These are phyloP conservation scores for Datisca glomerata DNA, from an alignment of 306 rosid genomes.

Conservation along the genomic window DNA sequence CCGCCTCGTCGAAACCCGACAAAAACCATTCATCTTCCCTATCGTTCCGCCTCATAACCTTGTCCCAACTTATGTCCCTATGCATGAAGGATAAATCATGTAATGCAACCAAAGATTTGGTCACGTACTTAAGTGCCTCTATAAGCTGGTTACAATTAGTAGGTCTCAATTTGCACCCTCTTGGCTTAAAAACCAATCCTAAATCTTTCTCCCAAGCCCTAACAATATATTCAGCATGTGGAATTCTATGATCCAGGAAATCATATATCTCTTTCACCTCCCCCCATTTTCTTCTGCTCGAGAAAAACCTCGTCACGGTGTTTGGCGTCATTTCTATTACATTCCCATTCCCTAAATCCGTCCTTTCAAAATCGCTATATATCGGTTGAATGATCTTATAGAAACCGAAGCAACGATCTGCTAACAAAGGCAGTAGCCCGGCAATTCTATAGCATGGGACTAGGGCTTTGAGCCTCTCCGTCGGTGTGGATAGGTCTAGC, in stretches of 20 bases:
- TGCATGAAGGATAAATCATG: slow-evolving; percentile 97
- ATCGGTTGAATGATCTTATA: slow-evolving; percentile 18
- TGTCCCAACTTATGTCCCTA: slow-evolving; percentile 72
- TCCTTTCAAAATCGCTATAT: slow-evolving; percentile 66
- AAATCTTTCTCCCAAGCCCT: slow-evolving; percentile 28
- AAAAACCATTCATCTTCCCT: slow-evolving; percentile 69
- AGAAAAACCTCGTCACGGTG: slow-evolving; percentile 41
- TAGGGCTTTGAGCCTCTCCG: slow-evolving; percentile 54
- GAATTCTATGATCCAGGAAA: slow-evolving; percentile 60
- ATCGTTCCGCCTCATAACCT: slow-evolving; percentile 40
- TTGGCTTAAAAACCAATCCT: slow-evolving; percentile 49
- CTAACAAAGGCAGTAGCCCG: slow-evolving; percentile 33
- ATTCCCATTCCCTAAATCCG: slow-evolving; percentile 38
- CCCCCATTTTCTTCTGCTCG: slow-evolving; percentile 37
- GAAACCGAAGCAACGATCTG: slow-evolving; percentile 28
- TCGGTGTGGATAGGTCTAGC: slow-evolving; percentile 33
- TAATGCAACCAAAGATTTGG: slow-evolving; percentile 69
- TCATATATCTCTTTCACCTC: slow-evolving; percentile 81
- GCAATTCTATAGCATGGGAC: slow-evolving; percentile 64
- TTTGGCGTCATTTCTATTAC: slow-evolving; percentile 56
- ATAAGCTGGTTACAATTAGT: slow-evolving; percentile 38
- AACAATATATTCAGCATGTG: slow-evolving; percentile 53
- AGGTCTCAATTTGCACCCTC: slow-evolving; percentile 53
- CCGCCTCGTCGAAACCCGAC: slow-evolving; percentile 74
- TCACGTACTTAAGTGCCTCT: slow-evolving; percentile 69